Evolutionary conservation across 768 basidiomycete genomes (phyloP).

Genomic region (Pholiota molesta): DNA sequence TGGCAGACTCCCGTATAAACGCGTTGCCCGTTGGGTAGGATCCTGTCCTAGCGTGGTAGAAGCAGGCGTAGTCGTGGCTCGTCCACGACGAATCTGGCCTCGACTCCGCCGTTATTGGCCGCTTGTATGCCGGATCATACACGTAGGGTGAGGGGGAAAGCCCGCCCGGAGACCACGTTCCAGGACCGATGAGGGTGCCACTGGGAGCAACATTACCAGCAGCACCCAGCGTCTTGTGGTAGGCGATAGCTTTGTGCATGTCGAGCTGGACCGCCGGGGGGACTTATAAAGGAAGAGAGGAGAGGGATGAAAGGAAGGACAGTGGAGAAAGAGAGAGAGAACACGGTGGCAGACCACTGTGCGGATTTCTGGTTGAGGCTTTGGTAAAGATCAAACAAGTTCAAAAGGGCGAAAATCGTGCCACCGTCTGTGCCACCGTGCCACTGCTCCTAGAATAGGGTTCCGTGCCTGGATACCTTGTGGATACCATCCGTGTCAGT

Average conservation of each 20-base stretch:
- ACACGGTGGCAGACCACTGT: background rate
- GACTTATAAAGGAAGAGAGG: background rate
- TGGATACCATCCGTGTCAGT: background rate
- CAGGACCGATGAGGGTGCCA: background rate
- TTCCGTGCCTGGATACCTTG: conserved; percentile 3
- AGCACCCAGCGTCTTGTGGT: conserved; percentile 2
- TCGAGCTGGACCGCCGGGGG: background rate
- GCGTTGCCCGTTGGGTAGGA: conserved; percentile 1
- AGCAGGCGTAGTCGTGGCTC: background rate
- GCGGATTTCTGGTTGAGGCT: conserved; percentile 2
- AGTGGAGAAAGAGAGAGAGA: background rate
- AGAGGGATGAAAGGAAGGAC: background rate
- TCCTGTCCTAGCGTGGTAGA: background rate
- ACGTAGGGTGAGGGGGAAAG: background rate
- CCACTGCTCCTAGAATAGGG: conserved; percentile 11
- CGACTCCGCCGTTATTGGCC: background rate
- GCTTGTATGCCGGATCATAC: background rate
- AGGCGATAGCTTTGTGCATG: conserved; percentile 5
- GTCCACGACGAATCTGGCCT: background rate
- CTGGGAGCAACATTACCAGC: background rate
- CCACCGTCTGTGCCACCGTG: conserved; percentile 9
- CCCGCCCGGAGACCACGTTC: background rate
- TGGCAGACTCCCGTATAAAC: conserved; percentile 1
- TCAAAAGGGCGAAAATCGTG: conserved; percentile 9
- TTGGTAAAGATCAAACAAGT: conserved; percentile 8